Evolutionary conservation across 345 rosid genomes (phyloP).

Genomic region (Noccaea caerulescens): DNA sequence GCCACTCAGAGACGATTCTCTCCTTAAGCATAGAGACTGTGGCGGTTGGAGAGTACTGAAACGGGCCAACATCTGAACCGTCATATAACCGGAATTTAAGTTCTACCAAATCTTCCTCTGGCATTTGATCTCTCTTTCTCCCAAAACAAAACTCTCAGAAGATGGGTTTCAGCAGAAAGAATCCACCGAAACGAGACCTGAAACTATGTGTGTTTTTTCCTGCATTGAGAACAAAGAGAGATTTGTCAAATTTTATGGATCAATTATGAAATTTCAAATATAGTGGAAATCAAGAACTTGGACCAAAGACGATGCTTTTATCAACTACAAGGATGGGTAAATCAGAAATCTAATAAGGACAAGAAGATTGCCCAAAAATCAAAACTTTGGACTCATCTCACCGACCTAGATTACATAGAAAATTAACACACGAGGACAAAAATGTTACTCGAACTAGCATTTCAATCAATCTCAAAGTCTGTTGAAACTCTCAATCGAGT

Average conservation of each 20-base stretch:
- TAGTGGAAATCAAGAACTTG: conserved; percentile 21
- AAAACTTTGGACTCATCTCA: conserved; percentile 21
- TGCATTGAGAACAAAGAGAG: conserved; percentile 6
- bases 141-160: conserved; percentile 19
- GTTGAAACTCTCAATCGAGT: not conserved
- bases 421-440: not conserved
- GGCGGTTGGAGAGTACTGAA: conserved; percentile 72
- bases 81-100: conserved; percentile 88
- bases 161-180: not conserved
- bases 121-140: conserved; percentile 60
- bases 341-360: not conserved
- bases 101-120: conserved; percentile 79
- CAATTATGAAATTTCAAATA: not conserved
- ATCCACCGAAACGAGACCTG: conserved; percentile 32
- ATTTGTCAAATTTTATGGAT: conserved; percentile 3
- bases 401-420: not conserved
- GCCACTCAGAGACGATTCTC: conserved; percentile 84
- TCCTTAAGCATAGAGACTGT: conserved; percentile 83
- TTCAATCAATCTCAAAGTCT: conserved; percentile 5
- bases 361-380: not conserved
- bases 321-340: not conserved
- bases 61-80: conserved; percentile 94
- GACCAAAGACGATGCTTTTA: conserved; percentile 9
- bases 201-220: not conserved
- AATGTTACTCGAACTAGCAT: conserved; percentile 3